Base-by-base conservation (phyloP, 371 early-diverging fungal species). In the Rhizomucor pusillus region DNA sequence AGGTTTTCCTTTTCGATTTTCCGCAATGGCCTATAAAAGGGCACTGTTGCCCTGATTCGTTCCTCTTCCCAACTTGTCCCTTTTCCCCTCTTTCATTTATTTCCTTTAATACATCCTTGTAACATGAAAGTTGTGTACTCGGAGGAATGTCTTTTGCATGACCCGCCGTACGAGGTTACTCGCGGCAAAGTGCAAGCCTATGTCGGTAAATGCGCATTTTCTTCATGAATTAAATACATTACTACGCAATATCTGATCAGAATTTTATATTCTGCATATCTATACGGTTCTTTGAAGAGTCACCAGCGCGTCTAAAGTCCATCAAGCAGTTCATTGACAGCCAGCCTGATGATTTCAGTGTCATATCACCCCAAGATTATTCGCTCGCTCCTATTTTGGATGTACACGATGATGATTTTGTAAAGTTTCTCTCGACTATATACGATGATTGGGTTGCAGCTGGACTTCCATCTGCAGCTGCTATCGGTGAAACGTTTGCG, bases 391-490 rank as follows among this genome's bases (percentile, higher is more conserved):
- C 86, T 9, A 85, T 89, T 50, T 52, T 76, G 9, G 62, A 66
- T 5, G 79, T 88, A 1, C 90, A 89, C 54, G 59, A 72, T 10
- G 29, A 63, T 10, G 86, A 84, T 25, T 87, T 84, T 60, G 43
- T 85, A 6, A 57, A 70, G 5, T 88, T 85, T 46, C 65, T 89
- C 43, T 48, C 75, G 54, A 71, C 54, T 1, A 81, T 85, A 5
- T 84, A 84, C 59, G 52, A 73, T 14, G 77, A 81, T 23, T 89
- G 86, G 89, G 61, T 77, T 1, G 44, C 53, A 0, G 65, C 58
- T n/a, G 87, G 86, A 10, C 78, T 83, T 20, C 75, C 81, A 24
- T 71, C 77, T 3, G 71, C 82, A 18, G 84, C 80, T 1, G 80
- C 85, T 11, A 59, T 84, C 10, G 86, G 83, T n/a, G 86, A 80